A percentile compares a stretch with the other conserved stretches of the same genome.
These are phyloP conservation scores for Polygonum maritimum DNA, from an alignment of 148 eudicot genomes.

Conservation along the genomic window DNA sequence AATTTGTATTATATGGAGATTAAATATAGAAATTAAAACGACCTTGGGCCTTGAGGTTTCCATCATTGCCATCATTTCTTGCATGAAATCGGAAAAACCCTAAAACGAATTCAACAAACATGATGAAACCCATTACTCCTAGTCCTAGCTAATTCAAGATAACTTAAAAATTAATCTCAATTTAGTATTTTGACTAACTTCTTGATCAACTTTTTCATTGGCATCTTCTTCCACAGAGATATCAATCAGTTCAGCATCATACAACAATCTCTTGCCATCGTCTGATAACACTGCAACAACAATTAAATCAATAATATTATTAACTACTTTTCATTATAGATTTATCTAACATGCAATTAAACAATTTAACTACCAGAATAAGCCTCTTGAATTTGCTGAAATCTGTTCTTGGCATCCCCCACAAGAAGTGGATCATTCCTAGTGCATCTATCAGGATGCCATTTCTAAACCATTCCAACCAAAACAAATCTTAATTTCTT, in stretches of 20 bases:
- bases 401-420: neutral
- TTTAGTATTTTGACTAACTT: neutral
- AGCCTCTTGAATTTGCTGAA: conserved; percentile 3
- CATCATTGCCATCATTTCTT: conserved; percentile 2
- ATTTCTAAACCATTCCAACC: neutral
- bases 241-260: neutral
- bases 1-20: neutral
- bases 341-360: neutral
- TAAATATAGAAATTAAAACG: neutral
- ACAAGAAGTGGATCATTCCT: neutral
- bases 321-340: neutral
- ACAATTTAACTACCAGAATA: neutral
- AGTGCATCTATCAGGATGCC: conserved; percentile 5
- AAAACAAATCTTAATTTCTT: neutral
- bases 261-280: neutral
- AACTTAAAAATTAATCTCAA: neutral
- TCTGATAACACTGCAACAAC: neutral
- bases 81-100: neutral
- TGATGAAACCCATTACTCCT: neutral
- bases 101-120: neutral
- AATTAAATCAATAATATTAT: neutral
- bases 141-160: neutral
- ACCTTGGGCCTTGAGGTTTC: neutral
- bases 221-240: neutral
- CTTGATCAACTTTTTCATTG: neutral